Conservation (phyloP, 1,284 basidiomycete genomes). For the Polyporus tsugae region DNA sequence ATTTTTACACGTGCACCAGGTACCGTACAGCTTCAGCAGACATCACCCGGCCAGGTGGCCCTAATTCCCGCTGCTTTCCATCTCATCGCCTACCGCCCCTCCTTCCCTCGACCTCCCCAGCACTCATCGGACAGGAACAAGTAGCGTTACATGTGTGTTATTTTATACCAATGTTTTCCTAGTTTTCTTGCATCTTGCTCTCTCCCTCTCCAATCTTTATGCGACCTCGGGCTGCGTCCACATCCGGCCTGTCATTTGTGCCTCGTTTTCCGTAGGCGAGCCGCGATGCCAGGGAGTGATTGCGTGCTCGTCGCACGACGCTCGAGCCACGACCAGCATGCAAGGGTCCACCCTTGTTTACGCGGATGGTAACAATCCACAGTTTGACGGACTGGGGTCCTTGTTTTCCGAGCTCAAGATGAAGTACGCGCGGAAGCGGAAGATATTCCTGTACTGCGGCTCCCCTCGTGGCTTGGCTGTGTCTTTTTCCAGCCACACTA, state of each 20-base stretch:
- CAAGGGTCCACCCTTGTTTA: slow-evolving; percentile 3
- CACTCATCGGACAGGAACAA: slow-evolving; percentile 7
- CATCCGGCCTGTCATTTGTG: background rate
- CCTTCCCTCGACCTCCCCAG: slow-evolving; percentile 3
- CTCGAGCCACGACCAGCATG: background rate
- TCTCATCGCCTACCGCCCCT: background rate
- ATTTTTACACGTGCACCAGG: background rate
- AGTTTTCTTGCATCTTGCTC: slow-evolving; percentile 14
- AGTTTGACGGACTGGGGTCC: background rate
- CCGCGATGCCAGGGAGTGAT: background rate
- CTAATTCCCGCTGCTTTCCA: background rate
- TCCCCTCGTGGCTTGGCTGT: slow-evolving; percentile 11
- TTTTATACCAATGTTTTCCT: slow-evolving; percentile 30
- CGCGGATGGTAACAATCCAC: background rate
- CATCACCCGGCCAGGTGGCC: background rate
- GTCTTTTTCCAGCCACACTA: slow-evolving; percentile 4
- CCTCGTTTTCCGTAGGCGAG: background rate
- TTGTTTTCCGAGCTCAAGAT: background rate
- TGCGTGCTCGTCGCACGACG: background rate
- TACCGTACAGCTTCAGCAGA: background rate
- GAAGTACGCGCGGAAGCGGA: slow-evolving; percentile 1
- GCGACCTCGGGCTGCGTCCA: background rate
- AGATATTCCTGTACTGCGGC: background rate
- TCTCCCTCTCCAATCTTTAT: background rate
- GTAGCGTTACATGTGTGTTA: slow-evolving; percentile 24